phyloP scores from a whole-genome alignment of 495 filamentous ascomycete genomes.

The Pyrenopolyporus hunteri region DNA sequence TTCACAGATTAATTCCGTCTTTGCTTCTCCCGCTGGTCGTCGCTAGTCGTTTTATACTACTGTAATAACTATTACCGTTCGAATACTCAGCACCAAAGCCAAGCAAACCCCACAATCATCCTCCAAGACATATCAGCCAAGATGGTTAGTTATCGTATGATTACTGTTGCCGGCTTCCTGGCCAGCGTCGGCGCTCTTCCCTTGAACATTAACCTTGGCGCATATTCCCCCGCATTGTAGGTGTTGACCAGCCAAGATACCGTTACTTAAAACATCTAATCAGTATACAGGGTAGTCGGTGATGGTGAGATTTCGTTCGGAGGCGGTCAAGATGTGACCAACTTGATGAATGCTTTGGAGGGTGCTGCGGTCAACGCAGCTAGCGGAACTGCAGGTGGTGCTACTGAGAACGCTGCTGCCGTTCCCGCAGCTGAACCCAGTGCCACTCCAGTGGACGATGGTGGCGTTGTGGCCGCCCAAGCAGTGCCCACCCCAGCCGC shows the following conservation, averaged over 20 bases:
- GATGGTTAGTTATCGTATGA: conserved; percentile 52
- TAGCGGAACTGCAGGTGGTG: conserved; percentile 28
- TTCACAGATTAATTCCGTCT: conserved; percentile 31
- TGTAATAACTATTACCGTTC: conserved; percentile 34
- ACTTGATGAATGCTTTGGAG: conserved; percentile 55
- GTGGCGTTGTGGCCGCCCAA: conserved; percentile 14
- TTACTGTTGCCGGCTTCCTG: conserved; percentile 50
- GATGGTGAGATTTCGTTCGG: conserved; percentile 68
- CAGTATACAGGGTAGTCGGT: conserved; percentile 55
- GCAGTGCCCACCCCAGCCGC: conserved; percentile 14
- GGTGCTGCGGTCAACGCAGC: conserved; percentile 56
- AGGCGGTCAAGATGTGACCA: conserved; percentile 57
- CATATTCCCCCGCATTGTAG: conserved; percentile 62
- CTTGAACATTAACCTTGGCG: conserved; percentile 66
- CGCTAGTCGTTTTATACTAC: conserved; percentile 46
- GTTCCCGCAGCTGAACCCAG: conserved; percentile 15
- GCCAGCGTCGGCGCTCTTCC: conserved; percentile 54
- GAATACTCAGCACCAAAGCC: conserved; percentile 9
- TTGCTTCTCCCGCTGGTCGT: conserved; percentile 49
- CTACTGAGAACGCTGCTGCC: conserved; percentile 33
- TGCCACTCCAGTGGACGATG: conserved; percentile 10
- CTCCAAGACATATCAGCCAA: conserved; percentile 29
- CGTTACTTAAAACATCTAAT: conserved; percentile 17
- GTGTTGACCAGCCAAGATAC: conserved; percentile 1
- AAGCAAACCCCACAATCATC: conserved; percentile 14